Evolutionary conservation across 129 eudicot species (phyloP), one percentile per base, ranked within the genome.

Genomic region (Helichrysum umbraculigerum): DNA sequence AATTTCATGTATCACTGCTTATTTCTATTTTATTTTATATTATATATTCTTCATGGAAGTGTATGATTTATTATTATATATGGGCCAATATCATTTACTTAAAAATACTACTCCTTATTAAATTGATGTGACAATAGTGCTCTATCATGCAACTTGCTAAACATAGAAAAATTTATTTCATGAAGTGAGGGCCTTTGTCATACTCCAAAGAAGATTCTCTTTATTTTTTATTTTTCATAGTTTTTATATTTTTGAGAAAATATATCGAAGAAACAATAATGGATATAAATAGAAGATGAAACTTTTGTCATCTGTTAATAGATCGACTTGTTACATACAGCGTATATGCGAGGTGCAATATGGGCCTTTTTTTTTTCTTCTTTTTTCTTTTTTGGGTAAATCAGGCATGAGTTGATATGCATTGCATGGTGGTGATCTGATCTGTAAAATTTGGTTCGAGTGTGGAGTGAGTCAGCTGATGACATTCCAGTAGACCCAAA

Each of bases 101-200:
- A 16, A 69, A n/a, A 57, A 9, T 62, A 66, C 32, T 58, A 25
- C 28, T 25, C 28, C 28, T 25, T 25, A 70, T 29, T 32, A 63
- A 39, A 77, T 25, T 83, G 74, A 69, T 73, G 83, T 37, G 58
- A 65, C 52, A 6, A 42, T 25, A 74, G 70, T 83, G 86, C 81
- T 79, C 68, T 54, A 76, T 78, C 35, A 54, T 82, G 76, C 84
- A 85, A 82, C 84, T 82, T 82, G 89, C 79, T 64, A 20, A 77
- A 71, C 44, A 63, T 47, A 21, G 63, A 71, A 66, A 57, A 76
- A 20, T 41, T 21, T 34, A 59, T 68, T 29, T 67, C 52, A 81
- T 29, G 44, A 77, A 77, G 82, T 68, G 74, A 62, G 78, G 51
- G 69, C 79, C 69, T 79, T 54, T 75, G 81, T 75, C 79, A 64